These are phyloP conservation scores for Kodamaea kakaduensis DNA, from an alignment of 805 yeast species.

Conservation along the genomic window DNA sequence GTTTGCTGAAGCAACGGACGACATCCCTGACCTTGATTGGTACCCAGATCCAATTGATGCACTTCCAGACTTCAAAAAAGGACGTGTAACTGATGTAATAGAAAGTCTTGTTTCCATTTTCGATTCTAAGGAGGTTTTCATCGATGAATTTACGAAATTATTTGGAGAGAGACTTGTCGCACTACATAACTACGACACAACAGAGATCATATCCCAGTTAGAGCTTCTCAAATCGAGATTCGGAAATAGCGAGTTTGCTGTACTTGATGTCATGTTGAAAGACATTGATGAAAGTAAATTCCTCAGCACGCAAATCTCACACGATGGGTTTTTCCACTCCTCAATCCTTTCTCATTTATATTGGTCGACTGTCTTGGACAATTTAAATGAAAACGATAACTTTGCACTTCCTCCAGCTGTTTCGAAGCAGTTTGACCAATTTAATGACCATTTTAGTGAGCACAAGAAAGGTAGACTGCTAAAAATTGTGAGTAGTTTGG, in stretches of 20 bases:
- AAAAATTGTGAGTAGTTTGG: constrained; percentile 53
- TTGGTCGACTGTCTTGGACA: constrained; percentile 63
- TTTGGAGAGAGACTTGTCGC: constrained; percentile 56
- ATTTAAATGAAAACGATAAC: constrained; percentile 25
- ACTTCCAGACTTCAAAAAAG: constrained; percentile 72
- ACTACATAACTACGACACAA: constrained; percentile 36
- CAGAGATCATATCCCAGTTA: constrained; percentile 41
- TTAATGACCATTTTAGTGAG: constrained; percentile 38
- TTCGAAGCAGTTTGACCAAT: constrained; percentile 38
- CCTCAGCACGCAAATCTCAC: constrained; percentile 37
- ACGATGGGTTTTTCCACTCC: constrained; percentile 41
- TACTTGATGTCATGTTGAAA: constrained; percentile 78
- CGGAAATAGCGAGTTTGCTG: constrained; percentile 61
- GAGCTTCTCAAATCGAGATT: constrained; percentile 57
- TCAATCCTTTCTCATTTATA: constrained; percentile 70
- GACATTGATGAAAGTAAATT: constrained; percentile 60
- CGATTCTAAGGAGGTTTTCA: constrained; percentile 63
- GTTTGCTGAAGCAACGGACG: constrained; percentile 15
- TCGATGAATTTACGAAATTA: constrained; percentile 57
- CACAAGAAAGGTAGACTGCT: constrained; percentile 57
- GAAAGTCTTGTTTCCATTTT: constrained; percentile 69
- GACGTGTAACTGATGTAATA: constrained; percentile 60
- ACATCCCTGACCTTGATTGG: constrained; percentile 56
- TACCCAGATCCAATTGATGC: constrained; percentile 87
- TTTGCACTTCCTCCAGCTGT: constrained; percentile 49